Evolutionary conservation across 495 filamentous ascomycete species (phyloP).

Genomic region (Podospora sp.): DNA sequence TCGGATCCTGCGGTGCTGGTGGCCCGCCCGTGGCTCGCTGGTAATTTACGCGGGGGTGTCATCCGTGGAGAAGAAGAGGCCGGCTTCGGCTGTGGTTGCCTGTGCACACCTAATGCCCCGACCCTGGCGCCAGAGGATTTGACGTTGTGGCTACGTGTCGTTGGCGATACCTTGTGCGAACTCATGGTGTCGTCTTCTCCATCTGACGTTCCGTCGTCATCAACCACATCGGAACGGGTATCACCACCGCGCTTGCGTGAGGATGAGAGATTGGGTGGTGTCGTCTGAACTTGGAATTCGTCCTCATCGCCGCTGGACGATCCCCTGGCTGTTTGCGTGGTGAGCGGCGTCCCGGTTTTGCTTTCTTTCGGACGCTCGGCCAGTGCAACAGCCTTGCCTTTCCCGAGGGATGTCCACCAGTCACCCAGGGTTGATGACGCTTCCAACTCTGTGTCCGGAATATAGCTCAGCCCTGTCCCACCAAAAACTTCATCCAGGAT

Average conservation of each 20-base stretch:
- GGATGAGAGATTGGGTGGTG: conserved; percentile 41
- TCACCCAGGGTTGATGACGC: conserved; percentile 41
- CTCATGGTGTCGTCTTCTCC: conserved; percentile 34
- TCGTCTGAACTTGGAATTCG: conserved; percentile 56
- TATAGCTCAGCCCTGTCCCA: conserved; percentile 31
- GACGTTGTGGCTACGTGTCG: not conserved
- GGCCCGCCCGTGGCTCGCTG: not conserved
- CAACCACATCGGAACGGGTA: conserved; percentile 12
- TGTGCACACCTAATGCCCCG: conserved; percentile 36
- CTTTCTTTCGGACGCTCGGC: conserved; percentile 29
- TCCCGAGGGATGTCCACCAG: conserved; percentile 55
- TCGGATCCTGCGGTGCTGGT: conserved; percentile 32
- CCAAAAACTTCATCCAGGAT: conserved; percentile 43
- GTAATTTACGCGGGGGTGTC: conserved; percentile 16
- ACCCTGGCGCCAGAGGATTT: conserved; percentile 24
- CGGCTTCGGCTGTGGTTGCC: conserved; percentile 18
- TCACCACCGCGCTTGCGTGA: conserved; percentile 18
- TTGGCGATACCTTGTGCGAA: conserved; percentile 21
- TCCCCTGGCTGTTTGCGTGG: not conserved
- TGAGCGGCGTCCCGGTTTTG: conserved; percentile 33
- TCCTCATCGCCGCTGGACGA: conserved; percentile 37
- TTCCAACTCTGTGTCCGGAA: conserved; percentile 30
- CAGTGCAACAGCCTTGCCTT: conserved; percentile 31
- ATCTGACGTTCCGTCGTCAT: conserved; percentile 42
- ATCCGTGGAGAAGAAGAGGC: conserved; percentile 19